Base-by-base conservation (phyloP, 805 yeast species). In the Nakazawaea anatomiae region DNA sequence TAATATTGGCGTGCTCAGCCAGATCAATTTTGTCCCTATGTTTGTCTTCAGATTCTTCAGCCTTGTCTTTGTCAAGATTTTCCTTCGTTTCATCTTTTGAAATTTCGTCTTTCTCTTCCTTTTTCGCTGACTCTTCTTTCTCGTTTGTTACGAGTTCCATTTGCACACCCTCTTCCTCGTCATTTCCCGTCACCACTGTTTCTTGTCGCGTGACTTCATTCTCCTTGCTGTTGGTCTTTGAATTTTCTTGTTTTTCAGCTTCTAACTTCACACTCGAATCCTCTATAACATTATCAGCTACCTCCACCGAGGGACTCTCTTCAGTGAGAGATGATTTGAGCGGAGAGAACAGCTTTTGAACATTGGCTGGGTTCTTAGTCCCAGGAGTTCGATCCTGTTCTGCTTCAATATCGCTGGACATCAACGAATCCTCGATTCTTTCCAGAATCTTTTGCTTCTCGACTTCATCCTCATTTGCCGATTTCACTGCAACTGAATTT, bases 381-480 rank as follows among this genome's bases (percentile, higher is more conserved):
- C 12, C 44, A 10, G 39, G 18, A 29, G 29, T 29, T 39, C 44
- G 44, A 18, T 49, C 42, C 11, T 28, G 34, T 6, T 18, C 57
- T 12, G 46, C 27, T 18, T 30, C 43, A 28, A 35, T 46, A 14
- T 39, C 47, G 11, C 38, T 43, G 35, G 28, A 28, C 28, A 25
- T 46, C 43, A 46, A 46, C 4, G 48, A 39, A 27, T 47, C 52
- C 32, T 42, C 39, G 40, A 42, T 40, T n/a, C 41, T 47, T 30
- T 52, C 52, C 42, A 39, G 43, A 4, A 29, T 42, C 11, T 47
- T 39, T 30, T 32, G 35, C 30, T 50, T 49, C 38, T 38, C 55
- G 10, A 31, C 48, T 35, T 44, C 54, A 14, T 52, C 44, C 8
- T 47, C 52, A 35, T 53, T 41, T 14, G 45, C 32, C 43, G 40